Conservation (phyloP, 345 rosid species). For the Gossypium ekmanianum region DNA sequence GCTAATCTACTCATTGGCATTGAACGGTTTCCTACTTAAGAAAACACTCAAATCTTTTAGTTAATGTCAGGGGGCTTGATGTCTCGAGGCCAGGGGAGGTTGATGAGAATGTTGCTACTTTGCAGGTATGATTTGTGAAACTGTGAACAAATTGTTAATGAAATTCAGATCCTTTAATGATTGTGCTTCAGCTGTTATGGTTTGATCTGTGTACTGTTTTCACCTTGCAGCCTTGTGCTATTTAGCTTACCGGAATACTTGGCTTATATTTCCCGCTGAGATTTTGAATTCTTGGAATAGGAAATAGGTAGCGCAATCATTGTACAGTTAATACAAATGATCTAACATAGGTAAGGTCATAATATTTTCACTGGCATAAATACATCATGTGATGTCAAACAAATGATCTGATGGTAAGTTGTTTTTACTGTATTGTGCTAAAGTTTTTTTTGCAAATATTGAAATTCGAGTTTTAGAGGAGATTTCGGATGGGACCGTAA, state of each 20-base stretch:
- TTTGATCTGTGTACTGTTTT: neutral
- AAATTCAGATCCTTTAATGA: neutral
- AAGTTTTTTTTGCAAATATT: too few species aligned
- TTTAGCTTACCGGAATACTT: neutral
- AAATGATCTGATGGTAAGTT: neutral
- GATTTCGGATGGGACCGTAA: too few species aligned
- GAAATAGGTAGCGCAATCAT: neutral
- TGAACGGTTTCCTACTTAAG: constrained; percentile 1
- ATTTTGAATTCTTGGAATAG: too few species aligned
- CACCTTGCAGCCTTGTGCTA: too few species aligned
- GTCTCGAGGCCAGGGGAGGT: constrained; percentile 80
- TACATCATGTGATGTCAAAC: constrained; percentile 12
- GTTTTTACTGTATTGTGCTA: neutral
- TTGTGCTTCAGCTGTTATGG: constrained; percentile 7
- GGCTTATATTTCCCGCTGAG: neutral
- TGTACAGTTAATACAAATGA: too few species aligned
- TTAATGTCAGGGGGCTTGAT: constrained; percentile 73
- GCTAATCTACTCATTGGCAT: constrained; percentile 10
- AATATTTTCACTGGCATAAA: neutral
- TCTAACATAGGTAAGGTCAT: too few species aligned
- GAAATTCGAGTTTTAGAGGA: too few species aligned
- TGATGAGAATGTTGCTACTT: constrained; percentile 59
- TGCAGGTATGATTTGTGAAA: constrained; percentile 58
- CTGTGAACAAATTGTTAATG: constrained; percentile 16
- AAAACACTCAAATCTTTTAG: constrained; percentile 14